phyloP scores from a whole-genome alignment of 1,139 yeast species.

The Debaryomycetaceae sp. region DNA sequence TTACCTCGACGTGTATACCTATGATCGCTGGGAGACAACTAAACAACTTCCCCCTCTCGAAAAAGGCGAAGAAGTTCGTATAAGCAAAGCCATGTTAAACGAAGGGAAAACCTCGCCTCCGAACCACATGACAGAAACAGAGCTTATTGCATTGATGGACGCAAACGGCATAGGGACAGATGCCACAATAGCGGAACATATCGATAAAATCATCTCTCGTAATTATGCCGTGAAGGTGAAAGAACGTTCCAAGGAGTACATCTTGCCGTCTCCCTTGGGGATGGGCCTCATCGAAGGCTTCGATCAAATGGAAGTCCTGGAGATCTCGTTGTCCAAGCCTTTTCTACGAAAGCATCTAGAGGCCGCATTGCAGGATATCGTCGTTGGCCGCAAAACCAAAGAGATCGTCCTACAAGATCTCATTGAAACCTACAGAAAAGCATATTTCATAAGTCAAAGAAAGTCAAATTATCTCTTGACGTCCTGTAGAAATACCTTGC shows the following conservation, averaged over 20 bases:
- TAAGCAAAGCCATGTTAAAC: constrained; percentile 55
- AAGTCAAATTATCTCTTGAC: constrained; percentile 26
- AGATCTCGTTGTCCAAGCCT: constrained; percentile 81
- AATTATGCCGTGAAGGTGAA: constrained; percentile 59
- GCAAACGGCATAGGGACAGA: constrained; percentile 98
- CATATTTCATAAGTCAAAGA: constrained; percentile 42
- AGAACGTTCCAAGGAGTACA: constrained; percentile 30
- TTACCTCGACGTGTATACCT: constrained; percentile 75
- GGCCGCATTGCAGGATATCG: constrained; percentile 58
- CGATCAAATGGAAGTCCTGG: constrained; percentile 69
- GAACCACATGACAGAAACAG: constrained; percentile 82
- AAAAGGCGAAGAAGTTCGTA: constrained; percentile 51
- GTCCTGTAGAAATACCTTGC: constrained; percentile 18
- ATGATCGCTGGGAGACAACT: constrained; percentile 73
- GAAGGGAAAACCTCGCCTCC: constrained; percentile 84
- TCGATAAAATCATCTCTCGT: constrained; percentile 69
- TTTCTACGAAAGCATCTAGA: constrained; percentile 80
- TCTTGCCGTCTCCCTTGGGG: constrained; percentile 82
- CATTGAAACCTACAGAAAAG: constrained; percentile 59
- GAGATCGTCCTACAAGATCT: constrained; percentile 56
- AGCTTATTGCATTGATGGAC: constrained; percentile 90
- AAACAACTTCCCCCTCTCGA: constrained; percentile 63
- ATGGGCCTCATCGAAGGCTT: constrained; percentile 88
- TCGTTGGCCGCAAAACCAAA: constrained; percentile 57
- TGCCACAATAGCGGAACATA: constrained; percentile 98